phyloP scores from a whole-genome alignment of 768 basidiomycete genomes.

The Panellus pusillus region DNA sequence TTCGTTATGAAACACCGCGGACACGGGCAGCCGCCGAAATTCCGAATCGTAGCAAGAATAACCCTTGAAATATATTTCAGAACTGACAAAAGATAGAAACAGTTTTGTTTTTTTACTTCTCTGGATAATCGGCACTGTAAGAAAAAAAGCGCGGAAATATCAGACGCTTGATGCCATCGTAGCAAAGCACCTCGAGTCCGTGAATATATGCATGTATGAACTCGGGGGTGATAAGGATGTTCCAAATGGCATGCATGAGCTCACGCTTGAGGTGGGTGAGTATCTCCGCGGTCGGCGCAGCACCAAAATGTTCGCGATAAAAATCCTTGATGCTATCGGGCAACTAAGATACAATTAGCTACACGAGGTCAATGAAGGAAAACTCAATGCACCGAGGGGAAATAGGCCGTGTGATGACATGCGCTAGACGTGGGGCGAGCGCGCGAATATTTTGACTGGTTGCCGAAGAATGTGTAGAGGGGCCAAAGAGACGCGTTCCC shows the following conservation, averaged over 20 bases:
- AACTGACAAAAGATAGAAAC: neutral
- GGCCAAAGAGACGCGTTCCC: slow-evolving; percentile 19
- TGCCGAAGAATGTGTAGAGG: slow-evolving; percentile 6
- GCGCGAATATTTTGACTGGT: neutral
- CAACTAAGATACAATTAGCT: too few relatives aligned
- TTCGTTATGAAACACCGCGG: slow-evolving; percentile 16
- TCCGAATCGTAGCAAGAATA: slow-evolving; percentile 17
- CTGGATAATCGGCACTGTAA: slow-evolving; percentile 33
- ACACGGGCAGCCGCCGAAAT: slow-evolving; percentile 15
- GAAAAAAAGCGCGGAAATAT: slow-evolving; percentile 29
- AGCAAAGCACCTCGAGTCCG: slow-evolving; percentile 27
- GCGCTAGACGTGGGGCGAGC: neutral
- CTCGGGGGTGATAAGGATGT: slow-evolving; percentile 22
- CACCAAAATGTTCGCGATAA: slow-evolving; percentile 14
- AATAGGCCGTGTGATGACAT: slow-evolving; percentile 20
- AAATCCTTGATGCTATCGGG: slow-evolving; percentile 25
- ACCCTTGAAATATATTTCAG: slow-evolving; percentile 3
- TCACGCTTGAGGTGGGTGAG: slow-evolving; percentile 28
- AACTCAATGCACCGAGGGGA: too few relatives aligned
- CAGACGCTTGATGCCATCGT: slow-evolving; percentile 24
- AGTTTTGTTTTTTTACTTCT: slow-evolving; percentile 25
- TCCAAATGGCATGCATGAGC: slow-evolving; percentile 29
- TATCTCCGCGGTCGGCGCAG: slow-evolving; percentile 12
- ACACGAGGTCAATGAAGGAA: too few relatives aligned
- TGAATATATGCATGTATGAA: slow-evolving; percentile 27